Base-by-base conservation (phyloP, 495 filamentous ascomycete genomes). In the Aspergillus hancockii region DNA sequence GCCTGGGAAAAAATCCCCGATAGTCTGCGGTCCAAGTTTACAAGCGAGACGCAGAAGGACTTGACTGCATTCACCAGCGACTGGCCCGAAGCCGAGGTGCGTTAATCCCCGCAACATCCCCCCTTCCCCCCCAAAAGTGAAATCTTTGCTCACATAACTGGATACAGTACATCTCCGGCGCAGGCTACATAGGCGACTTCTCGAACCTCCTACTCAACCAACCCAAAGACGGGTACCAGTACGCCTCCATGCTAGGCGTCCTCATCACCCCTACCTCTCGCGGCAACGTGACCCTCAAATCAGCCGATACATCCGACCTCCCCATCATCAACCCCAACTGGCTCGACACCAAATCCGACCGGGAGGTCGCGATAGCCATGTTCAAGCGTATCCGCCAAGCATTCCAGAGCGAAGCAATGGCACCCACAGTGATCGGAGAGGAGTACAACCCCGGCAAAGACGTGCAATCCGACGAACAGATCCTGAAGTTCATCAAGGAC, bases 21-120 rank as follows among this genome's bases (percentile, higher is more conserved):
- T 4, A 4, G 32, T 30, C 32, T 55, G 34, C 61, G 64, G 49
- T 21, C 25, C 18, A 16, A 23, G 43, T 47, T 47, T 8, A 9
- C 43, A 1, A 12, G 8, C 6, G 25, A 52, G 49, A 52, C 49
- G 31, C 8, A 10, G 18, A 7, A 28, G 59, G n/a, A 45, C 10
- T 8, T 47, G 19, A 19, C 43, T 10, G 3, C 43, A 6, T 47
- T 47, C 19, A 73, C 79, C 0, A 56, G 56, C 3, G 81, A 85
- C 59, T 84, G 80, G 80, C 82, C 82, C 0, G 82, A 85, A 50
- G 55, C 83, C 12, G 80, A 84, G 59, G 43, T 47, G 23, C 23
- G 13, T 12, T 23, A 10, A 1, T 3, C 43, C 23, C 19, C 23
- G 3, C n/a, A 5, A 18, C 21, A 53, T 18, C 25, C n/a, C n/a